These are phyloP conservation scores for Puccinia hordei DNA, from an alignment of 1,284 basidiomycete species.

Conservation along the genomic window DNA sequence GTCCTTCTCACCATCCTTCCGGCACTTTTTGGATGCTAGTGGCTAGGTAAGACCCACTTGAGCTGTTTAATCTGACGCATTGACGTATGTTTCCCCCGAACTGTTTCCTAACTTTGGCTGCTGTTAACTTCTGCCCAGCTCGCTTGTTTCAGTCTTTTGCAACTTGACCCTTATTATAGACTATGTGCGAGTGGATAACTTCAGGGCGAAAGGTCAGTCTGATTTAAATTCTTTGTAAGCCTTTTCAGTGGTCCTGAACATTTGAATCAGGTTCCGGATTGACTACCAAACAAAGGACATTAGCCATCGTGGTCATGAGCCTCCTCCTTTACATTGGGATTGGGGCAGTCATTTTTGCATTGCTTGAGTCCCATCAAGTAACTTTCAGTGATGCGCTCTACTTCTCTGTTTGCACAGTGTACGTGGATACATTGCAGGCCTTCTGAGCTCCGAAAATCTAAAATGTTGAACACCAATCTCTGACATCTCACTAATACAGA, in stretches of 20 bases:
- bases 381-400: constrained; percentile 45
- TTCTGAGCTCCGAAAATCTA: background rate
- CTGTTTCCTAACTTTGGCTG: background rate
- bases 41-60: constrained; percentile 27
- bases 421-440: background rate
- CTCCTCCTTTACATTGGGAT: constrained; percentile 33
- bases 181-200: constrained; percentile 43
- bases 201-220: constrained; percentile 37
- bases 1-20: background rate
- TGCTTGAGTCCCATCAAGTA: constrained; percentile 12
- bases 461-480: background rate
- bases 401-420: constrained; percentile 49
- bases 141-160: constrained; percentile 23
- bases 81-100: background rate
- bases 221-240: background rate
- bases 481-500: background rate
- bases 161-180: constrained; percentile 25
- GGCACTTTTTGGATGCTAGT: constrained; percentile 36
- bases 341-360: constrained; percentile 34
- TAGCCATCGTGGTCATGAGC: constrained; percentile 36
- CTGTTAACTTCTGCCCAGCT: background rate
- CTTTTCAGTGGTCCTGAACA: background rate
- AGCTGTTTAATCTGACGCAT: background rate
- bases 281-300: constrained; percentile 49
- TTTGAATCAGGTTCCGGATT: constrained; percentile 38